A percentile compares a stretch with the other conserved stretches of the same genome.
Evolutionary conservation across 495 filamentous ascomycete genomes (phyloP).

Genomic region (Baudoinia panamericana): DNA sequence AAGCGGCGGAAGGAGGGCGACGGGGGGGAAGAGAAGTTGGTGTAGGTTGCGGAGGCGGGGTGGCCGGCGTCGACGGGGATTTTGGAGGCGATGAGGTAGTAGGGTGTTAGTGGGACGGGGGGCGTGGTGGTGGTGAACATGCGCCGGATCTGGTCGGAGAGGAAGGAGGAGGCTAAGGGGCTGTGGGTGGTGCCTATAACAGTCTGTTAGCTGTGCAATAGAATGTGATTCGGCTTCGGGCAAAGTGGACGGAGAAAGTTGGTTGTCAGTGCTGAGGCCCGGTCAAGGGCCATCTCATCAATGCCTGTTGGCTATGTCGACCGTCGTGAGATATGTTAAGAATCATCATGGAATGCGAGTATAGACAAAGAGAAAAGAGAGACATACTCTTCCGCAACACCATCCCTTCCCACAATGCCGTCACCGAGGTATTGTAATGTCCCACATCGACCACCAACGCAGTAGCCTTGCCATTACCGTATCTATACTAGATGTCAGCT

Average conservation of each 20-base stretch:
- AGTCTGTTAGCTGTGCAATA: slow-evolving; percentile 3
- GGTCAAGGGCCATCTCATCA: slow-evolving; percentile 19
- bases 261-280: neutral
- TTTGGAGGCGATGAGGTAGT: slow-evolving; percentile 78
- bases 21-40: slow-evolving; percentile 52
- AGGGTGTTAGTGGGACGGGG: slow-evolving; percentile 66
- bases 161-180: slow-evolving; percentile 73
- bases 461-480: slow-evolving; percentile 82
- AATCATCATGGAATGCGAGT: slow-evolving; percentile 8
- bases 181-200: slow-evolving; percentile 57
- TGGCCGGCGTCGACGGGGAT: slow-evolving; percentile 76
- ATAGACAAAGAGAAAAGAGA: neutral
- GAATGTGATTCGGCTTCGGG: slow-evolving; percentile 1
- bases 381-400: slow-evolving; percentile 59
- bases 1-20: slow-evolving; percentile 59
- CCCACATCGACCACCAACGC: slow-evolving; percentile 87
- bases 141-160: slow-evolving; percentile 72
- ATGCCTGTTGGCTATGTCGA: slow-evolving; percentile 18
- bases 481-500: slow-evolving; percentile 36
- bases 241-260: too few species aligned
- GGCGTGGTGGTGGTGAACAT: slow-evolving; percentile 65
- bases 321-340: slow-evolving; percentile 14
- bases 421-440: slow-evolving; percentile 79
- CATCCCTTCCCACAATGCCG: slow-evolving; percentile 86
- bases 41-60: slow-evolving; percentile 57